Evolutionary conservation across 2,329 filamentous ascomycete genomes (phyloP), one percentile per base, ranked within the genome.

Genomic region (Aspergillus quadrilineatus): DNA sequence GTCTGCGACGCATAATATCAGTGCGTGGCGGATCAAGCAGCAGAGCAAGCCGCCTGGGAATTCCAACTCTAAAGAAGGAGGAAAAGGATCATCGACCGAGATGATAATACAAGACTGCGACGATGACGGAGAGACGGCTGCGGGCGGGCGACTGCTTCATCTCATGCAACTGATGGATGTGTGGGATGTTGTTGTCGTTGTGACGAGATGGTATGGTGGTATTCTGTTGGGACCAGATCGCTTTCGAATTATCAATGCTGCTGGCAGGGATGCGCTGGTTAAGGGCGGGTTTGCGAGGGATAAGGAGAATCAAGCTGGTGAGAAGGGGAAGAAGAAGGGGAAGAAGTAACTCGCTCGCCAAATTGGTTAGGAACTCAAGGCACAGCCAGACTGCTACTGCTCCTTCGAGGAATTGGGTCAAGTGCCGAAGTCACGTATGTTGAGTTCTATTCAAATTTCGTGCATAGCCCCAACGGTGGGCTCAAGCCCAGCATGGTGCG

Each of bases 171-270:
- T 96, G 59, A 97, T 97, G 90, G 90, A 92, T 68, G 81, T 95
- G 9, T 97, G 92, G 92, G 85, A 95, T 73, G 88, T 89, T 14
- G 88, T 97, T 78, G 91, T 99, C 0, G 88, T 99, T 3, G 93
- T 99, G 29, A 92, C 90, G 39, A 79, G 94, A 60, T 99, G 94
- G 94, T 99, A 96, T 73, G 94, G 94, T 4, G 94, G 94, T 1
- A 84, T 96, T 56, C 88, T 92, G 65, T 76, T 99, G 45, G 94
- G 94, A 0, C 92, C 93, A 49, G 88, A 92, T 71, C 80, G 94
- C 62, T 99, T 99, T 71, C 85, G 91, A 10, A 79, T 96, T 53
- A 97, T 99, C 70, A 97, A 97, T 70, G 82, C 84, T 54, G 89
- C 87, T 7, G 92, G 92, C 6, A 84, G 92, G 67, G 92, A 97